phyloP scores from a whole-genome alignment of 371 early-diverging fungal species.

The Mucor velutinosus region DNA sequence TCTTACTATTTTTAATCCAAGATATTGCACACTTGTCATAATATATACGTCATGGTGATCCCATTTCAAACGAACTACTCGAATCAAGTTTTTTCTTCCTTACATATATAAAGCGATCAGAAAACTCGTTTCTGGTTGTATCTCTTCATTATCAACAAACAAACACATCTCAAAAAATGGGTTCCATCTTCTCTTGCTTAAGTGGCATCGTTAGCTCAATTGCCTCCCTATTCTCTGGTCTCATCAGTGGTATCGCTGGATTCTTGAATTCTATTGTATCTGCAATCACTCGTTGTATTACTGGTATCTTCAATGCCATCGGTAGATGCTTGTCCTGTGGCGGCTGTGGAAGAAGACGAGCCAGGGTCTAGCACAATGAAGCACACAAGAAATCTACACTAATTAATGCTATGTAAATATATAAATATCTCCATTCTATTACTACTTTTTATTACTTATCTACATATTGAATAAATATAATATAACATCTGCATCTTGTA shows the following conservation, averaged over 20 bases:
- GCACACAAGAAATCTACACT: background rate
- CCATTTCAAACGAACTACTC: background rate
- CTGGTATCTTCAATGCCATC: constrained; percentile 39
- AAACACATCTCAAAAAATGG: constrained; percentile 24
- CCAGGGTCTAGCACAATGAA: background rate
- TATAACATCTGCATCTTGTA: background rate
- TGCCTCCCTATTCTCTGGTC: constrained; percentile 32
- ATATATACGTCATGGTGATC: constrained; percentile 16
- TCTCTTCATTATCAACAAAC: constrained; percentile 1
- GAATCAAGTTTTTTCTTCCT: background rate
- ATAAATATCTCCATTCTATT: background rate
- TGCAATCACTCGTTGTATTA: constrained; percentile 32
- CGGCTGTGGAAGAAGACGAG: constrained; percentile 11
- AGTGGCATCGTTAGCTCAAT: constrained; percentile 31
- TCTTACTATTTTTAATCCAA: background rate
- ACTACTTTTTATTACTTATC: background rate
- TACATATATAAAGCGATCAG: background rate
- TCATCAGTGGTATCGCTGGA: constrained; percentile 36
- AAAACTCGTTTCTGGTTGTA: background rate
- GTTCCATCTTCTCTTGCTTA: constrained; percentile 38
- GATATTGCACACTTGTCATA: background rate
- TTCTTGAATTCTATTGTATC: constrained; percentile 30
- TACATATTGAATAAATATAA: background rate
- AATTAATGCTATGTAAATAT: background rate
- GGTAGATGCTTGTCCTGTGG: constrained; percentile 22